Conservation (phyloP, 2,329 filamentous ascomycete species). For the Cladobotryum mycophilum region DNA sequence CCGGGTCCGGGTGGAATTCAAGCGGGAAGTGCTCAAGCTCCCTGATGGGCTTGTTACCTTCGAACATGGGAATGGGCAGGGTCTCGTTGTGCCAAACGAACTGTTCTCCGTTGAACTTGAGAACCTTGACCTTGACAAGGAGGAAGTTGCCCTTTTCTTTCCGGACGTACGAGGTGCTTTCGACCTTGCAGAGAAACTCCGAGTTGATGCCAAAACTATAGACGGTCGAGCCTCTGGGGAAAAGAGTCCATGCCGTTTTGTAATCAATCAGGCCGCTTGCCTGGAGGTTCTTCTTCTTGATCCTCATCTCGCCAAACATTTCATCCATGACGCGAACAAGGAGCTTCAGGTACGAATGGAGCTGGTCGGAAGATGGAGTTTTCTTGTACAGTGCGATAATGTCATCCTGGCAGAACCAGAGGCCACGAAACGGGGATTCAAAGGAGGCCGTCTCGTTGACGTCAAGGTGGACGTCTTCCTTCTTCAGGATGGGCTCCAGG, state of each 20-base stretch:
- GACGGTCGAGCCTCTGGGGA: slow-evolving; percentile 32
- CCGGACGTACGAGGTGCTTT: slow-evolving; percentile 25
- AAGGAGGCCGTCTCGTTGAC: slow-evolving; percentile 31
- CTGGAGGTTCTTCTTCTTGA: slow-evolving; percentile 30
- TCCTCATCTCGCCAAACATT: slow-evolving; percentile 34
- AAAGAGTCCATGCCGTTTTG: slow-evolving; percentile 38
- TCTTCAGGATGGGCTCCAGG: slow-evolving; percentile 37
- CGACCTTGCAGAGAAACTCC: slow-evolving; percentile 36
- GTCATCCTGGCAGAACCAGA: slow-evolving; percentile 41
- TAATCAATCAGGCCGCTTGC: slow-evolving; percentile 35
- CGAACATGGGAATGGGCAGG: slow-evolving; percentile 27
- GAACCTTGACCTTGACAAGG: slow-evolving; percentile 25
- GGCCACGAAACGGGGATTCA: slow-evolving; percentile 32
- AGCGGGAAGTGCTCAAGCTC: slow-evolving; percentile 34
- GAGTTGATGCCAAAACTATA: slow-evolving; percentile 34
- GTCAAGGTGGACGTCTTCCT: slow-evolving; percentile 35
- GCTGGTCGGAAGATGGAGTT: slow-evolving; percentile 19
- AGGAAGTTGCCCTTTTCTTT: slow-evolving; percentile 15
- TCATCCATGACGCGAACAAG: slow-evolving; percentile 37
- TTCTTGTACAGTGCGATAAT: slow-evolving; percentile 28
- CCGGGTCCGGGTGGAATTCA: slow-evolving; percentile 24
- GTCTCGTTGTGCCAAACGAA: slow-evolving; percentile 35
- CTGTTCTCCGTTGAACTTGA: slow-evolving; percentile 33
- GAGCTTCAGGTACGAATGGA: slow-evolving; percentile 34
- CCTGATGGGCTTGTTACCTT: slow-evolving; percentile 35